Evolutionary conservation across 176 grass and related monocot species (phyloP).

Genomic region (Raddia distichophylla): DNA sequence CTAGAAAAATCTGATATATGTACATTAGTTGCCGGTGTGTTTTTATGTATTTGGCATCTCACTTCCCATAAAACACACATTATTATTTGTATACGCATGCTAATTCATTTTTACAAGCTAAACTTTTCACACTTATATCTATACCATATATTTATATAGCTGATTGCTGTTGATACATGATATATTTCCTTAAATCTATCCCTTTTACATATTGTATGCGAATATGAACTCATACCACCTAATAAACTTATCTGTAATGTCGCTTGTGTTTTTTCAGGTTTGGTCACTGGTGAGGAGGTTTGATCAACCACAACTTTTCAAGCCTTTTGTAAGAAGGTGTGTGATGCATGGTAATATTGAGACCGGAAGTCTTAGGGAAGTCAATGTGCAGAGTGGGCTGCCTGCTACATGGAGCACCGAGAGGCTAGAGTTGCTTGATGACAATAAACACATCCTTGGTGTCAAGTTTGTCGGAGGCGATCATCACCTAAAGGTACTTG

Average conservation of each 20-base stretch:
- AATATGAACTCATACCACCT: neutral
- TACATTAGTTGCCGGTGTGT: too few relatives aligned
- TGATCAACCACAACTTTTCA: slow-evolving; percentile 84
- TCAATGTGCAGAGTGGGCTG: slow-evolving; percentile 70
- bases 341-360: slow-evolving; percentile 65
- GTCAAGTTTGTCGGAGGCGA: slow-evolving; percentile 78
- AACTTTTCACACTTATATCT: neutral
- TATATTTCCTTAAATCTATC: neutral
- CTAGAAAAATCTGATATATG: neutral
- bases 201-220: neutral
- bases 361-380: slow-evolving; percentile 72
- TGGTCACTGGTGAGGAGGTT: slow-evolving; percentile 94
- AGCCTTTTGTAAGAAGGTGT: slow-evolving; percentile 76
- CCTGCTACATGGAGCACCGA: slow-evolving; percentile 78
- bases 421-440: slow-evolving; percentile 69
- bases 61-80: too few relatives aligned
- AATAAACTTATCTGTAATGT: neutral
- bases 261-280: slow-evolving; percentile 38
- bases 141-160: neutral
- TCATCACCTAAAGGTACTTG: slow-evolving; percentile 70
- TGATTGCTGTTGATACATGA: neutral
- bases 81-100: too few relatives aligned
- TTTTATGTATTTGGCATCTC: neutral
- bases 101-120: neutral
- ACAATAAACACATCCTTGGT: slow-evolving; percentile 73